Evolutionary conservation across 805 yeast genomes (phyloP), one percentile per base, ranked within the genome.

Genomic region (Sporopachydermia lactativora): DNA sequence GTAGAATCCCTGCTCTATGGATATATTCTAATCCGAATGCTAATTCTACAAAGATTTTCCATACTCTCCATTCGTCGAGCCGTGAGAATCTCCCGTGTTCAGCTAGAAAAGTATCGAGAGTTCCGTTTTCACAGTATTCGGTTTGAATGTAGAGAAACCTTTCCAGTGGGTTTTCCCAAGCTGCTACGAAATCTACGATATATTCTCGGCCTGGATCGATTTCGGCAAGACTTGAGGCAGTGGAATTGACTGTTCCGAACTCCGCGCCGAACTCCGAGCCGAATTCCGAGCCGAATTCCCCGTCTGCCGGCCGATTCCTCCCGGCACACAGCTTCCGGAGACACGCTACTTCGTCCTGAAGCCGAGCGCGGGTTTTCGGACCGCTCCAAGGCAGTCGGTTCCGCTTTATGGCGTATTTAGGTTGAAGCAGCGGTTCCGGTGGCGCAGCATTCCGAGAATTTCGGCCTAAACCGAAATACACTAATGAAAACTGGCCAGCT

Each of bases 31-130:
- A 62, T 0, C 96, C 98, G 52, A 74, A 68, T 35, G 84, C 60
- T 14, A 88, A 66, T 55, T 89, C 98, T 40, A 81, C 78, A 48
- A 92, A 65, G 37, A 92, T 89, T 61, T 92, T 92, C 98, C 98
- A 92, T 35, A 89, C 88, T 50, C 98, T 71, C 81, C 96, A 92
- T 57, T 92, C 98, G 55, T 92, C 98, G 40, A 92, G 66, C 50
- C 78, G 77, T 19, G 83, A 73, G 35, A 77, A 69, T 39, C 79
- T 75, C 16, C 84, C 85, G 55, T 77, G 79, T 48, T 82, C 94
- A 19, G 76, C 69, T 41, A 92, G 59, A 52, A 89, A 92, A 44
- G 74, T 73, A 52, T 78, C 92, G 43, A 92, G 61, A 16, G 92
- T 82, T 2, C 97, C 97, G 54, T 88, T 92, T 52, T 88, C 97